Percentiles rank a stretch among this genome's conserved stretches.
Conservation (phyloP, 2,329 filamentous ascomycete species). For the Proliferodiscus dingleyae region DNA sequence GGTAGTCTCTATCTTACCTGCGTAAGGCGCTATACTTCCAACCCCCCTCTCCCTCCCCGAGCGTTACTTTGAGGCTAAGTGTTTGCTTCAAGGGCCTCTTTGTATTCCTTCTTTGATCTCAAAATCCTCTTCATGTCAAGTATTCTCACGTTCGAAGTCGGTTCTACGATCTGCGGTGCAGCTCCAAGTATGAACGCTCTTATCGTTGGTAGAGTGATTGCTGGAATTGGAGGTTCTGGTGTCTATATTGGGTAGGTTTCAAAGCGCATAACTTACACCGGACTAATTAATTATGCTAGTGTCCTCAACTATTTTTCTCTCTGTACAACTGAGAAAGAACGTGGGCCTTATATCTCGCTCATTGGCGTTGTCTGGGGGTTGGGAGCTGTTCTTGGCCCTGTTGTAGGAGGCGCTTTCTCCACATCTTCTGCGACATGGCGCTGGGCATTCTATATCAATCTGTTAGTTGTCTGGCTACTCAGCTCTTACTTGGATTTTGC, state of each 20-base stretch:
- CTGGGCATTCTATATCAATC: conserved; percentile 32
- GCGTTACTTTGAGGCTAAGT: no score
- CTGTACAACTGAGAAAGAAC: conserved; percentile 30
- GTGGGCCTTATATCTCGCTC: conserved; percentile 29
- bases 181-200: conserved; percentile 35
- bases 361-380: conserved; percentile 33
- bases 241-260: conserved; percentile 1
- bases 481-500: neutral
- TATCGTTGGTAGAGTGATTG: conserved; percentile 40
- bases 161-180: conserved; percentile 25
- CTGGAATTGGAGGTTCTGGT: conserved; percentile 34
- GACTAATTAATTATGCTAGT: conserved; percentile 31
- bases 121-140: conserved; percentile 20
- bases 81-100: no score
- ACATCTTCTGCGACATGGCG: conserved; percentile 30
- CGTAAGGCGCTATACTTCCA: conserved; percentile 29
- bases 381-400: conserved; percentile 37
- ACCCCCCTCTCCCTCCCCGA: no score
- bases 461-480: conserved; percentile 20
- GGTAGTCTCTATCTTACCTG: conserved; percentile 18
- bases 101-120: conserved; percentile 20
- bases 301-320: conserved; percentile 28
- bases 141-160: conserved; percentile 20
- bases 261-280: no score
- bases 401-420: conserved; percentile 33